Conservation (phyloP, 2,329 filamentous ascomycete genomes). For the Apiospora rasikravindrae region DNA sequence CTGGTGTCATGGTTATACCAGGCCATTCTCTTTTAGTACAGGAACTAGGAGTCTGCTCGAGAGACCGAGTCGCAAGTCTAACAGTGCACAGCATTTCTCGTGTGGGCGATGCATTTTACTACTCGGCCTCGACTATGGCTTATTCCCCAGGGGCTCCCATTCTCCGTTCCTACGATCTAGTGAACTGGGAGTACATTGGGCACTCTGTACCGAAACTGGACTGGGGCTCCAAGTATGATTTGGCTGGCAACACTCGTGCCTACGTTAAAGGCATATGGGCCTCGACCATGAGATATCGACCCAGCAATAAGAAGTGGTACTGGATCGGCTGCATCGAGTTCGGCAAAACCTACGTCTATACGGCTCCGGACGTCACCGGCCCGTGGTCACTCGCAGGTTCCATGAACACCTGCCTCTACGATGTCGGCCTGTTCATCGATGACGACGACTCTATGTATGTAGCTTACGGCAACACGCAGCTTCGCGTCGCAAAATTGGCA, state of each 20-base stretch:
- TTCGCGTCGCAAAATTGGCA: slow-evolving; percentile 57
- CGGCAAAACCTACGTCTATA: slow-evolving; percentile 58
- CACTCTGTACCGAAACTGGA: slow-evolving; percentile 51
- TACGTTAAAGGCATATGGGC: slow-evolving; percentile 64
- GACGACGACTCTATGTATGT: slow-evolving; percentile 65
- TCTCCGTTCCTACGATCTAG: slow-evolving; percentile 59
- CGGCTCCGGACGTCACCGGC: slow-evolving; percentile 46
- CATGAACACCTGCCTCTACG: slow-evolving; percentile 57
- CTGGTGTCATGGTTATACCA: too few species aligned
- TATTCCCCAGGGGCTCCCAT: slow-evolving; percentile 63
- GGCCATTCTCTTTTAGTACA: neutral
- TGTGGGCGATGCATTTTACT: slow-evolving; percentile 55
- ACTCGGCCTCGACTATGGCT: slow-evolving; percentile 61
- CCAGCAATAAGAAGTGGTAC: slow-evolving; percentile 55
- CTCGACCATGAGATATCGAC: slow-evolving; percentile 56
- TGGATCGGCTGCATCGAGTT: slow-evolving; percentile 62
- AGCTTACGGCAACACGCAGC: slow-evolving; percentile 54
- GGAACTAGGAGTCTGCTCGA: neutral
- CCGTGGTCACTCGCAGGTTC: slow-evolving; percentile 48
- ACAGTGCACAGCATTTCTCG: slow-evolving; percentile 49
- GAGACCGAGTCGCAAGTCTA: slow-evolving; percentile 29
- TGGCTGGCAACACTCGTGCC: slow-evolving; percentile 46
- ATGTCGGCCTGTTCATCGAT: slow-evolving; percentile 62
- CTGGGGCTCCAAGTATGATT: slow-evolving; percentile 55
- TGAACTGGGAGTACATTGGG: slow-evolving; percentile 54